A percentile compares a stretch with the other conserved stretches of the same genome.
These are phyloP conservation scores for Globisporangium nagaii DNA, from an alignment of 352 stramenopile genomes.

Conservation along the genomic window DNA sequence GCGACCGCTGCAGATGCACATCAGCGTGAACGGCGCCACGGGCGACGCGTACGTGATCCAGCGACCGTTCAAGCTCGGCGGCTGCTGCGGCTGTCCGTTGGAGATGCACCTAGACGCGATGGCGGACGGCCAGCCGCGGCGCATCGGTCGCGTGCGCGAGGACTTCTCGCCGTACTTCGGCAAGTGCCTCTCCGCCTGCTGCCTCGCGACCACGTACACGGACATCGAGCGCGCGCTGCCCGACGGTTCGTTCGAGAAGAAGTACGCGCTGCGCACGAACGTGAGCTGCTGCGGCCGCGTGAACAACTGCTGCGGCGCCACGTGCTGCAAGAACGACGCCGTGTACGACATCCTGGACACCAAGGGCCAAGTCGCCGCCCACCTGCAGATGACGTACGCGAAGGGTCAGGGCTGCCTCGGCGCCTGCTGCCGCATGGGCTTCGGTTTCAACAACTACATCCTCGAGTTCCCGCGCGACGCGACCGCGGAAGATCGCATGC, in stretches of 20 bases:
- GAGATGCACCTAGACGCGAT: constrained; percentile 39
- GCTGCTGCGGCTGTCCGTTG: constrained; percentile 28
- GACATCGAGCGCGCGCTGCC: constrained; percentile 48
- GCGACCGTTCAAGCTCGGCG: constrained; percentile 29
- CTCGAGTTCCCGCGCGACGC: constrained; percentile 55
- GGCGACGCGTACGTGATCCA: constrained; percentile 49
- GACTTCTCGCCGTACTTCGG: constrained; percentile 50
- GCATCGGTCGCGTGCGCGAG: constrained; percentile 41
- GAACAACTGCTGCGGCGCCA: constrained; percentile 68
- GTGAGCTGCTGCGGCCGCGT: constrained; percentile 49
- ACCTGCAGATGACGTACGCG: constrained; percentile 54
- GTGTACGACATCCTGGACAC: constrained; percentile 64
- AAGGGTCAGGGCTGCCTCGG: constrained; percentile 12
- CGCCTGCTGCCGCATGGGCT: constrained; percentile 31
- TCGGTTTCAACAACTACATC: constrained; percentile 51
- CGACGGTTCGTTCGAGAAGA: constrained; percentile 47
- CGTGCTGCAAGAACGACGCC: constrained; percentile 55
- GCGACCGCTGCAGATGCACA: constrained; percentile 40
- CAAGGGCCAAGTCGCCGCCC: constrained; percentile 39
- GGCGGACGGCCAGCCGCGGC: constrained; percentile 11
- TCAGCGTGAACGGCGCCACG: constrained; percentile 25
- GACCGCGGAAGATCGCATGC: constrained; percentile 41
- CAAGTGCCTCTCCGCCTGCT: constrained; percentile 34
- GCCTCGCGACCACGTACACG: constrained; percentile 56
- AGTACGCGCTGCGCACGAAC: constrained; percentile 48